Conservation (phyloP, 352 stramenopile species). For the Phytophthora lateralis region DNA sequence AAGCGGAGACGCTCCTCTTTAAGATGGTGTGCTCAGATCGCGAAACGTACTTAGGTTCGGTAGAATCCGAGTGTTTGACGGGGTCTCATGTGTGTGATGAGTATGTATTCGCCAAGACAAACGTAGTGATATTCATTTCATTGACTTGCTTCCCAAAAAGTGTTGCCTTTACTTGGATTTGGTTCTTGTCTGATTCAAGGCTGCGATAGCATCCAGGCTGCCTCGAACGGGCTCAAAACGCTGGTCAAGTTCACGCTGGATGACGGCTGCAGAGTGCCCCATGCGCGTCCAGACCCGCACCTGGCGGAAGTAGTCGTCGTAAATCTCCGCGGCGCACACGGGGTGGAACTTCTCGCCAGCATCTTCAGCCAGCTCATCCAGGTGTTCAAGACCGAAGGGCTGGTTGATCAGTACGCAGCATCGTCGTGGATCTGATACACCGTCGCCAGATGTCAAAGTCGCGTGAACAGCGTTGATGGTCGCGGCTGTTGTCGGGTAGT, state of each 20-base stretch:
- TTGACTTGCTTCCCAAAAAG: too few relatives aligned
- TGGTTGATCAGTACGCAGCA: slow-evolving; percentile 75
- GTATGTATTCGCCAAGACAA: too few relatives aligned
- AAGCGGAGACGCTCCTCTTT: too few relatives aligned
- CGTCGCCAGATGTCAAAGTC: slow-evolving; percentile 45
- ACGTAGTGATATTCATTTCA: too few relatives aligned
- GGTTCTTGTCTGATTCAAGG: slow-evolving; percentile 20
- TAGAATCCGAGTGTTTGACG: too few relatives aligned
- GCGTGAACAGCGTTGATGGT: slow-evolving; percentile 73
- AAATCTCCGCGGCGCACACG: slow-evolving; percentile 70
- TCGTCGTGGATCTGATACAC: slow-evolving; percentile 46
- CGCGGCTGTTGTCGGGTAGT: slow-evolving; percentile 62
- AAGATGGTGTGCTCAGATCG: too few relatives aligned
- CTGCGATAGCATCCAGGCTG: slow-evolving; percentile 45
- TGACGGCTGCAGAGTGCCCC: slow-evolving; percentile 54
- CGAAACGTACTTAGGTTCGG: too few relatives aligned
- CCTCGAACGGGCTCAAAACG: slow-evolving; percentile 53
- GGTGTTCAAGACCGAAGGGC: slow-evolving; percentile 58
- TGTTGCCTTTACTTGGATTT: not conserved
- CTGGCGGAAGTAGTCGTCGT: slow-evolving; percentile 77
- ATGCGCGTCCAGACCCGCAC: slow-evolving; percentile 75
- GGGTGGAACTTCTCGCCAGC: slow-evolving; percentile 61
- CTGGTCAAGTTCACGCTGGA: slow-evolving; percentile 58
- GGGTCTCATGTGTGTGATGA: too few relatives aligned
- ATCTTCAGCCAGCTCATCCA: slow-evolving; percentile 56